Base-by-base conservation (phyloP, 331 rosid genomes). In the Stylosanthes scabra region DNA sequence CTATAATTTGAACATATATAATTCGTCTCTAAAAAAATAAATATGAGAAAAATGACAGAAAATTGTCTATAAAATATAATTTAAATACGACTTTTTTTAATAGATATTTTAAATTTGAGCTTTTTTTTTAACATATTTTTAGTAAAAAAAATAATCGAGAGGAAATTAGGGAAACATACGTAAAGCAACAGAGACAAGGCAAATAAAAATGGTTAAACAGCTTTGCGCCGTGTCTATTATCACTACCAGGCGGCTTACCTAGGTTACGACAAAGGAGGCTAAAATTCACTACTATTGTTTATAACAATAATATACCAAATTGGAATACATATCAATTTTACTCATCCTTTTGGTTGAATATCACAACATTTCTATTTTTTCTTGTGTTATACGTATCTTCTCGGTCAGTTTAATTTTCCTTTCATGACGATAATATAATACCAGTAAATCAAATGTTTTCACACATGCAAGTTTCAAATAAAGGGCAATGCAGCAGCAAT, bases 221-320 rank as follows among this genome's bases (percentile, higher is more conserved):
- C 40, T 40, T 15, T 40, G 31, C 50, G n/a, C 31, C 67, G 49
- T 61, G 49, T 61, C 27, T 52, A 25, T 1, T 50, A 15, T 52
- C 2, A 1, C 44, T 12, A 8, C 8, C 4, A 42, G 37, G 51
- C 37, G 52, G 68, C 68, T 16, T 42, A 1, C 6, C 39, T 34
- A 34, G 34, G 50, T 41, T 41, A 6, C 68, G 14, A 63, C 68
- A 9, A 10, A 5, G 72, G 58, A 14, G 66, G 79, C 66, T 37
- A 31, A 15, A 67, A 9, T 34, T 2, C n/a, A n/a, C n/a, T 66
- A 34, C 39, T 34, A 34, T 34, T 34, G 39, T 34, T 34, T 34
- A 20, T 20, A n/a, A n/a, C n/a, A n/a, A n/a, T n/a, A n/a, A n/a
- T 20, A 20, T 20, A 8, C 73, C 72, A 37, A 74, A 8, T 29